These are phyloP conservation scores for Claviceps monticola DNA, from an alignment of 2,329 filamentous ascomycete species.

Conservation along the genomic window DNA sequence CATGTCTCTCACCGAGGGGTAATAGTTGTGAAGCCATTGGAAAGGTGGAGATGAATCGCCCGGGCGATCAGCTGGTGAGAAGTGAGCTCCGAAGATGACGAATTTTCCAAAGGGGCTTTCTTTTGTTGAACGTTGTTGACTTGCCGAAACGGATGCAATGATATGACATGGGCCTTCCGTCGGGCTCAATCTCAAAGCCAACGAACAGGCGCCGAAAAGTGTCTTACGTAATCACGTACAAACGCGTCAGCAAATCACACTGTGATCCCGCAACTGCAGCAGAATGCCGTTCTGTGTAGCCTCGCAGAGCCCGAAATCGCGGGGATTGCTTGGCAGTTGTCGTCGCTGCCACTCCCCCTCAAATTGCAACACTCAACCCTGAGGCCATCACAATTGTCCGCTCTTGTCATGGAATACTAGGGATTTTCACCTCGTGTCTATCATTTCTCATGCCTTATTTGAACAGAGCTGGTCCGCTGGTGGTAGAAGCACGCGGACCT, in stretches of 20 bases:
- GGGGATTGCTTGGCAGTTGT: too few relatives aligned
- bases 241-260: too few relatives aligned
- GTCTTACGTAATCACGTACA: conserved; percentile 1
- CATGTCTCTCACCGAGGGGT: conserved; percentile 43
- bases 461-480: conserved; percentile 9
- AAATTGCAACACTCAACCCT: background rate
- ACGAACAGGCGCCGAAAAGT: background rate
- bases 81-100: background rate
- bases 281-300: too few relatives aligned
- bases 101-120: background rate
- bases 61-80: background rate
- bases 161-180: background rate
- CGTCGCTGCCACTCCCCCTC: conserved; percentile 4
- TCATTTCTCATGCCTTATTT: conserved; percentile 10
- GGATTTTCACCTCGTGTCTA: background rate
- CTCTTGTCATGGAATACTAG: conserved; percentile 6
- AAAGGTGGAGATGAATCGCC: conserved; percentile 5
- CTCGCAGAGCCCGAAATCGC: too few relatives aligned
- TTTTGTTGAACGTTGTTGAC: background rate
- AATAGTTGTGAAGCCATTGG: conserved; percentile 61
- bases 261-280: too few relatives aligned
- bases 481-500: conserved; percentile 14
- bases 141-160: background rate
- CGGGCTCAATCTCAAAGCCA: background rate
- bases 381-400: conserved; percentile 10